Conservation (phyloP, 2,329 filamentous ascomycete genomes). For the Ophiostoma novo-ulmi region DNA sequence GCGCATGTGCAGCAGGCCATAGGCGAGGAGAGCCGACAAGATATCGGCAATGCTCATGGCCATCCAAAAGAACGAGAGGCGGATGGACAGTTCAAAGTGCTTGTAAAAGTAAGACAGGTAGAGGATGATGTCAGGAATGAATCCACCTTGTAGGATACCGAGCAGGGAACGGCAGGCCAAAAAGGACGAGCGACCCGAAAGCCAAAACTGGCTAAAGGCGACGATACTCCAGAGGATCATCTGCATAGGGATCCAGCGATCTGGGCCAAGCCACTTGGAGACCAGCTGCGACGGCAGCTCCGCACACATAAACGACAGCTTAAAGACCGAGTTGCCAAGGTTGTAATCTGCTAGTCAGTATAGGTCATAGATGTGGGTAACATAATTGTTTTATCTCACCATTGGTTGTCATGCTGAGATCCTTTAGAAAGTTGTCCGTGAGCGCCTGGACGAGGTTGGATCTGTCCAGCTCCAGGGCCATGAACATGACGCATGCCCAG, state of each 20-base stretch:
- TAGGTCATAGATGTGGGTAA: neutral
- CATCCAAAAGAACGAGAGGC: conserved; percentile 41
- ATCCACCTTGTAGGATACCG: neutral
- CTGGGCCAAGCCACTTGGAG: conserved; percentile 53
- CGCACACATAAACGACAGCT: conserved; percentile 47
- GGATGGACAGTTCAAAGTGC: conserved; percentile 38
- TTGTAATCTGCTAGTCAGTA: conserved; percentile 38
- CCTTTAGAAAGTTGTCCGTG: conserved; percentile 44
- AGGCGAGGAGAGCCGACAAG: conserved; percentile 38
- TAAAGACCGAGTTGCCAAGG: conserved; percentile 47
- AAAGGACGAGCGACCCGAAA: neutral
- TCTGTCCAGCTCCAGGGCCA: conserved; percentile 47
- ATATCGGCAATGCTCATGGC: conserved; percentile 40
- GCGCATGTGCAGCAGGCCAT: conserved; percentile 40
- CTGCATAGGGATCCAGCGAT: conserved; percentile 56
- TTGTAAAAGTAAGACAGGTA: conserved; percentile 45
- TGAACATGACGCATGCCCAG: conserved; percentile 47
- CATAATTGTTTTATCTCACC: conserved; percentile 31
- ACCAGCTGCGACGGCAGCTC: conserved; percentile 59
- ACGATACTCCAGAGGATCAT: conserved; percentile 54
- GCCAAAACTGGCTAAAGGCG: conserved; percentile 31
- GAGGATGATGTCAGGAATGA: conserved; percentile 40
- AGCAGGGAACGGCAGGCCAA: neutral
- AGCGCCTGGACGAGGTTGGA: conserved; percentile 45
- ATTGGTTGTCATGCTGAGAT: conserved; percentile 42